These are phyloP conservation scores for Podospora pseudoanserina DNA, from an alignment of 495 filamentous ascomycete genomes.

Conservation along the genomic window DNA sequence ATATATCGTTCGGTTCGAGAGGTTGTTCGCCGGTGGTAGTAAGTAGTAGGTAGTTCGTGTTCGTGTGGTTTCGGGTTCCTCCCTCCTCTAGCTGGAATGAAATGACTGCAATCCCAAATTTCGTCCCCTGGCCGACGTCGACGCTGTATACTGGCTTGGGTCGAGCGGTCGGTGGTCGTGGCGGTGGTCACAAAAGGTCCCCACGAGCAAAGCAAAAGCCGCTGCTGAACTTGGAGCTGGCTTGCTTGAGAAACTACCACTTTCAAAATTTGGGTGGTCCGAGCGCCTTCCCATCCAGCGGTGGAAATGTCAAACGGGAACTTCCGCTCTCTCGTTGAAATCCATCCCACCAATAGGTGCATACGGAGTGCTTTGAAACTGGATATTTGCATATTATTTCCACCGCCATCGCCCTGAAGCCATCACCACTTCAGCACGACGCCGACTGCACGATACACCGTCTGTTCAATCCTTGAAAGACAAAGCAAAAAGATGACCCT, in stretches of 20 bases:
- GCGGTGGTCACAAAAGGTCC: neutral
- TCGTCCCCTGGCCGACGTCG: neutral
- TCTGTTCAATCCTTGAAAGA: neutral
- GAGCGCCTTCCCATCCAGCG: constrained; percentile 17
- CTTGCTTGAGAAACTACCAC: neutral
- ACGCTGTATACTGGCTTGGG: neutral
- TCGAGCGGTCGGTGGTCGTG: neutral
- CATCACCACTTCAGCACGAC: neutral
- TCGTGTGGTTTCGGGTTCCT: neutral
- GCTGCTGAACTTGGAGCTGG: neutral
- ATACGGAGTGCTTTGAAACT: neutral
- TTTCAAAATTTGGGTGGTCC: constrained; percentile 34
- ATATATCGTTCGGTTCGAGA: neutral
- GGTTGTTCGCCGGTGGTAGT: neutral
- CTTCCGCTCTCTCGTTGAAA: neutral
- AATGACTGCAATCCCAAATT: neutral
- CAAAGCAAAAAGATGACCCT: neutral
- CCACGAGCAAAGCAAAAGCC: neutral
- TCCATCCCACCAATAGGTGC: neutral
- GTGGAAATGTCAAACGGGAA: neutral
- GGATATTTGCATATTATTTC: neutral
- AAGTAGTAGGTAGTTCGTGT: neutral
- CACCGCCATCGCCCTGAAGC: neutral
- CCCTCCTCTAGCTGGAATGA: neutral
- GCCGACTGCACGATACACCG: too few relatives aligned